These are phyloP conservation scores for Phytopythium oedochilum DNA, from an alignment of 352 stramenopile species.

Conservation along the genomic window DNA sequence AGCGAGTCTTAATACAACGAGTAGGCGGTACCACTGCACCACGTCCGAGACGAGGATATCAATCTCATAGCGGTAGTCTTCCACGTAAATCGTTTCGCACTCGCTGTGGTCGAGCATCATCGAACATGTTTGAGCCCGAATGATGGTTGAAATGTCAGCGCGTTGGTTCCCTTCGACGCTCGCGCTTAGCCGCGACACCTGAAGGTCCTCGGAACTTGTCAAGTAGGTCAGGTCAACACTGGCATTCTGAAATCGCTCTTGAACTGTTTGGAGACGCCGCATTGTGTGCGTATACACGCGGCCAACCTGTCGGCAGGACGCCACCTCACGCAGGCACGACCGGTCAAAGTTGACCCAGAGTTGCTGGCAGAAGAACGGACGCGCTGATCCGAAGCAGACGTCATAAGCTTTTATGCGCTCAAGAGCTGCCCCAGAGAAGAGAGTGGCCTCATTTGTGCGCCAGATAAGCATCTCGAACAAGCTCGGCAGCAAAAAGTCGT, in stretches of 20 bases:
- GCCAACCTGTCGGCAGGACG: background rate
- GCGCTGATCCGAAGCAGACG: background rate
- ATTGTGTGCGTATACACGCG: slow-evolving; percentile 14
- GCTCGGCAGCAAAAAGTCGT: slow-evolving; percentile 30
- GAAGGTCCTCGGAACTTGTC: slow-evolving; percentile 17
- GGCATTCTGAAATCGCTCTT: slow-evolving; percentile 7
- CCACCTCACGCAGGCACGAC: slow-evolving; percentile 5
- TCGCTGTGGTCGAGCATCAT: background rate
- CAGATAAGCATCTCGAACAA: slow-evolving; percentile 25
- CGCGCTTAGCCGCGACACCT: slow-evolving; percentile 9
- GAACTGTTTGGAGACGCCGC: slow-evolving; percentile 1
- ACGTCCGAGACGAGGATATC: slow-evolving; percentile 14
- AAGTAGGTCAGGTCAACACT: slow-evolving; percentile 18
- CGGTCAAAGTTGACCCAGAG: slow-evolving; percentile 16
- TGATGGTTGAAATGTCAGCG: slow-evolving; percentile 17
- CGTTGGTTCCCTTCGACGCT: slow-evolving; percentile 8
- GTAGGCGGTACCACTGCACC: slow-evolving; percentile 22
- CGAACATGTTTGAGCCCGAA: slow-evolving; percentile 5
- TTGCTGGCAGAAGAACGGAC: slow-evolving; percentile 10
- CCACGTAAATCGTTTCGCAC: slow-evolving; percentile 31
- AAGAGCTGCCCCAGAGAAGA: background rate
- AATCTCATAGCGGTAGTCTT: slow-evolving; percentile 42
- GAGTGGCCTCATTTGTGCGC: slow-evolving; percentile 26
- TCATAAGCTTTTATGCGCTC: background rate
- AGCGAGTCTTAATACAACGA: slow-evolving; percentile 17